Evolutionary conservation across 2,329 filamentous ascomycete species (phyloP), one percentile per base, ranked within the genome.

Genomic region (Penicillium sp.): DNA sequence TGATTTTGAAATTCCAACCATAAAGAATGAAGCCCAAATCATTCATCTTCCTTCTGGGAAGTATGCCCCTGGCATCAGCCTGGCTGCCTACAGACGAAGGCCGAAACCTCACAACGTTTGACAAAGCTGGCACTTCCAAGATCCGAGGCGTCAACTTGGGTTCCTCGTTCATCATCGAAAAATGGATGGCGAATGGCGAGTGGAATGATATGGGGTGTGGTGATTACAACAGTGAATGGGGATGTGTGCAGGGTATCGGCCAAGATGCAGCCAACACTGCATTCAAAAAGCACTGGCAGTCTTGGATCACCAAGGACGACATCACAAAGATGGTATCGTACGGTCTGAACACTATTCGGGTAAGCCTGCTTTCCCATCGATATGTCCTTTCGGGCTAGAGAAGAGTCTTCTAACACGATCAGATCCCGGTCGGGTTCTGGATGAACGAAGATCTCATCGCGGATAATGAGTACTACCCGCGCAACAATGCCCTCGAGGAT

Each of bases 401-500:
- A n/a, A n/a, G n/a, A n/a, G n/a, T n/a, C n/a, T n/a, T n/a, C n/a
- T n/a, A 62, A 79, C 80, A 0, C 3, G 72, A 84, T 44, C 75
- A 81, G 5, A 77, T 84, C 21, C 81, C 81, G 0, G 68, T 84
- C 3, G 82, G 81, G 8, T 84, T 81, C 67, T 84, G 81, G 81
- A 70, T 83, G 36, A 71, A 78, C 39, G 80, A 83, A 61, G 73
- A 74, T 36, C 65, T 81, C 2, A 78, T 84, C 10, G 73, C 80
- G 50, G 49, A 61, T 41, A 78, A 73, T 29, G 81, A 83, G 66
- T 72, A 81, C 54, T 84, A 34, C 32, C 32, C 32, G 10, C 32
- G 32, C 11, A 34, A 34, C 32, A 34, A 34, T 13, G 32, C 32
- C 83, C 57, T 81, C 22, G 59, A 73, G 3, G 79, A 80, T 50